Conservation (phyloP, 2,329 filamentous ascomycete genomes). For the Hypoxylon sp. region DNA sequence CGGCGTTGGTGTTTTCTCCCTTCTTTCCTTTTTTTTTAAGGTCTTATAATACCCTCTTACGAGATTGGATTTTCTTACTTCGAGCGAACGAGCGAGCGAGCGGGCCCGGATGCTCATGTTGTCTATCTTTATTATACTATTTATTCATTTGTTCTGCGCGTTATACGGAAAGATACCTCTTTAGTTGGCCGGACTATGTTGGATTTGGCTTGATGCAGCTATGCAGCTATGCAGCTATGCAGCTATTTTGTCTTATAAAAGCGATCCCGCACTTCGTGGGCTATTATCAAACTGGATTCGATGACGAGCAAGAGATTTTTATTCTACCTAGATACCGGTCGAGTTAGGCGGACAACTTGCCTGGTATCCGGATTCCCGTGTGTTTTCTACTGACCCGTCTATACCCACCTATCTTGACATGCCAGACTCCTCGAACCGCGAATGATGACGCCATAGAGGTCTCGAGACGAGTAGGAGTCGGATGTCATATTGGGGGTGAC, state of each 20-base stretch:
- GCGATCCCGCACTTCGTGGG: constrained; percentile 6
- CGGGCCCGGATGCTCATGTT: constrained; percentile 12
- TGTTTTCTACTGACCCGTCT: background rate
- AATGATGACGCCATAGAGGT: constrained; percentile 10
- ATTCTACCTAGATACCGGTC: constrained; percentile 2
- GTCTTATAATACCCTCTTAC: constrained; percentile 35
- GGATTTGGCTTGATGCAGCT: background rate
- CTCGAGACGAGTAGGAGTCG: constrained; percentile 7
- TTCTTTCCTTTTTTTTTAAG: constrained; percentile 15
- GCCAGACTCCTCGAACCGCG: constrained; percentile 1
- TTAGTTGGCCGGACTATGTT: constrained; percentile 17
- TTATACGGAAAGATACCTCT: constrained; percentile 40
- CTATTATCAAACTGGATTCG: constrained; percentile 3
- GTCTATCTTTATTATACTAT: constrained; percentile 20
- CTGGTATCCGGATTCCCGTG: background rate
- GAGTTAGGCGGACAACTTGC: constrained; percentile 7
- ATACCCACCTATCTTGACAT: constrained; percentile 1
- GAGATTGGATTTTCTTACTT: constrained; percentile 32
- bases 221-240: constrained; percentile 1
- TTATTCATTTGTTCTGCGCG: constrained; percentile 16
- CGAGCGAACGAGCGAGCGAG: constrained; percentile 25
- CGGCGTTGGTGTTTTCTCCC: constrained; percentile 44
- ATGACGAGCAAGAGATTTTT: constrained; percentile 9
- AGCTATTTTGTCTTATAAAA: constrained; percentile 16
- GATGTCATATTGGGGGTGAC: constrained; percentile 1